A percentile compares a stretch with the other conserved stretches of the same genome.
Conservation (phyloP, 2,329 filamentous ascomycete species). For the Corynespora cassiicola region DNA sequence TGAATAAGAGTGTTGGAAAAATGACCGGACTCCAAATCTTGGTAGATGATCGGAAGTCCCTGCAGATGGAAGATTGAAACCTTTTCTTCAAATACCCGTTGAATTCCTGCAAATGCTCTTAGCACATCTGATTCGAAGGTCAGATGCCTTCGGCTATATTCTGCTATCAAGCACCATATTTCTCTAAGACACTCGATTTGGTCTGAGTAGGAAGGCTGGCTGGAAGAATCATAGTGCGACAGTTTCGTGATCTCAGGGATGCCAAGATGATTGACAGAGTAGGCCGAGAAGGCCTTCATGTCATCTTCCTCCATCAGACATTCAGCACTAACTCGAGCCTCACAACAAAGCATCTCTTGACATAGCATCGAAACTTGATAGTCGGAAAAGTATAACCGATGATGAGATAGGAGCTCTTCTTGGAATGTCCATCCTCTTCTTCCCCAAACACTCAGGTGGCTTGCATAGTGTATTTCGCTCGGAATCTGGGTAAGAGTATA, state of each 20-base stretch:
- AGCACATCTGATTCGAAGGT: constrained; percentile 3
- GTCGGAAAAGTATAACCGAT: constrained; percentile 8
- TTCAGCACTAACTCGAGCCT: not conserved
- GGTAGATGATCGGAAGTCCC: too few species aligned
- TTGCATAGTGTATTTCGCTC: not conserved
- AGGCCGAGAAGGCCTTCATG: not conserved
- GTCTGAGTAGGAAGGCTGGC: not conserved
- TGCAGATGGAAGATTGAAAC: too few species aligned
- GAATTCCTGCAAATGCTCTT: constrained; percentile 1
- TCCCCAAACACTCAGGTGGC: constrained; percentile 2
- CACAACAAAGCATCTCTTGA: not conserved
- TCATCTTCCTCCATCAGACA: not conserved
- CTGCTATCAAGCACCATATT: not conserved
- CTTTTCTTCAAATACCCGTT: constrained; percentile 3
- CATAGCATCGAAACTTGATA: constrained; percentile 9
- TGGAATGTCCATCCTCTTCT: constrained; percentile 12
- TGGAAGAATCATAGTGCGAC: not conserved
- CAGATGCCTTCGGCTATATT: not conserved
- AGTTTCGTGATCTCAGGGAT: not conserved
- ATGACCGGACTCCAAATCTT: too few species aligned
- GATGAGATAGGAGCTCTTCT: constrained; percentile 2
- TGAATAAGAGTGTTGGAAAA: too few species aligned
- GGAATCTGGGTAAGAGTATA: not conserved
- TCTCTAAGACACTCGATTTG: not conserved
- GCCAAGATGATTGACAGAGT: too few species aligned